Conservation (phyloP, 2,329 filamentous ascomycete species). For the Blumeria graminis region DNA sequence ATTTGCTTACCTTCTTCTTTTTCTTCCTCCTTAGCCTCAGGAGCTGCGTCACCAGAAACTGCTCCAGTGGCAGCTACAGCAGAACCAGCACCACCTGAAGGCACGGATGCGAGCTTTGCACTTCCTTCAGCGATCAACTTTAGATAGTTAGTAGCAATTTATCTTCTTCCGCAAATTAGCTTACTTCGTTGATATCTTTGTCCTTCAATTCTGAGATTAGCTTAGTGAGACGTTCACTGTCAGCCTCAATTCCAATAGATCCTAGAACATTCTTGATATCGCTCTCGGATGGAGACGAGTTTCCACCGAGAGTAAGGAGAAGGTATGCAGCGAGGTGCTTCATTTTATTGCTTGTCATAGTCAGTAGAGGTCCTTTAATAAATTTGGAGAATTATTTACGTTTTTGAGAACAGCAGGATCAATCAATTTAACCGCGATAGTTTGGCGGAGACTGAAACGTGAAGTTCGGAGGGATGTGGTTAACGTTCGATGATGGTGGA, state of each 20-base stretch:
- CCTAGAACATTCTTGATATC: slow-evolving; percentile 79
- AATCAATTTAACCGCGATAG: slow-evolving; percentile 99
- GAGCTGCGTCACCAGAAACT: slow-evolving; percentile 41
- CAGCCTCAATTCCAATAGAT: slow-evolving; percentile 87
- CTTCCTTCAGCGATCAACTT: slow-evolving; percentile 82
- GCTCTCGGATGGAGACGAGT: slow-evolving; percentile 59
- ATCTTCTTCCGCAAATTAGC: slow-evolving; percentile 8
- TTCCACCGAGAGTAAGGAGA: slow-evolving; percentile 83
- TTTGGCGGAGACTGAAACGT: slow-evolving; percentile 97
- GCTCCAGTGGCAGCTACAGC: slow-evolving; percentile 34
- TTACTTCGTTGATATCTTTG: slow-evolving; percentile 84
- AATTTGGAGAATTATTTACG: slow-evolving; percentile 7
- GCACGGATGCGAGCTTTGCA: slow-evolving; percentile 89
- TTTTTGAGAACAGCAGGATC: slow-evolving; percentile 54
- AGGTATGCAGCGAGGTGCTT: slow-evolving; percentile 99
- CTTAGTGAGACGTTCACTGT: slow-evolving; percentile 61
- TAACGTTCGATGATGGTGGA: neutral
- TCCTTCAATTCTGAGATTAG: slow-evolving; percentile 77
- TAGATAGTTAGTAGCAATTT: slow-evolving; percentile 7
- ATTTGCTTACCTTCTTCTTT: slow-evolving; percentile 60
- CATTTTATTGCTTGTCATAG: slow-evolving; percentile 45
- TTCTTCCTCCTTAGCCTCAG: slow-evolving; percentile 40
- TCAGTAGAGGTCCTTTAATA: slow-evolving; percentile 6
- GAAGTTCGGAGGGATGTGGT: slow-evolving; percentile 31
- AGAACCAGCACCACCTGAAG: slow-evolving; percentile 66